A percentile compares a stretch with the other conserved stretches of the same genome.
Conservation (phyloP, 2,329 filamentous ascomycete species). For the Fragosphaeria purpurea region DNA sequence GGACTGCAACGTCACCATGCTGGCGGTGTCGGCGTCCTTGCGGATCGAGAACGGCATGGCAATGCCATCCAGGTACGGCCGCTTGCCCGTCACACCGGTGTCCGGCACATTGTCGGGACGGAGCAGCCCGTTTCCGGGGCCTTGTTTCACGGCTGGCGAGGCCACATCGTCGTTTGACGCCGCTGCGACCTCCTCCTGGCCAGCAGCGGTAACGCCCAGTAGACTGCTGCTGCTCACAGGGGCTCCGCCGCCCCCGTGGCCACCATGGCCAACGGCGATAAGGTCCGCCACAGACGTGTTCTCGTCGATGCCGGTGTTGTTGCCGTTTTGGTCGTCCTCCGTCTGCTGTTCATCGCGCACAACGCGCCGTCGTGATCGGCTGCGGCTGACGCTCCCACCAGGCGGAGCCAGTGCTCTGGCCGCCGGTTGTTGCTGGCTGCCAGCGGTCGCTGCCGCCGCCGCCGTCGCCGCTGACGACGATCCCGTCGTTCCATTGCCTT, state of each 20-base stretch:
- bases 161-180: slow-evolving; percentile 1
- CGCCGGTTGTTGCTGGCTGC: slow-evolving; percentile 22
- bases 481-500: slow-evolving; percentile 28
- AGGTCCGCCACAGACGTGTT: slow-evolving; percentile 34
- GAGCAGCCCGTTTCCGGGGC: slow-evolving; percentile 29
- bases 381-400: background rate
- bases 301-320: slow-evolving; percentile 19
- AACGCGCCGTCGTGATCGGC: slow-evolving; percentile 5
- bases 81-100: slow-evolving; percentile 46
- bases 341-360: slow-evolving; percentile 6
- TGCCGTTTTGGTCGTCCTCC: background rate
- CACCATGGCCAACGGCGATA: slow-evolving; percentile 30
- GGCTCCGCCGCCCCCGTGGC: slow-evolving; percentile 16
- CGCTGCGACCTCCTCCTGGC: slow-evolving; percentile 1
- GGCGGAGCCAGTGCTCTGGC: slow-evolving; percentile 19
- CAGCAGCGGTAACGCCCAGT: background rate
- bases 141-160: background rate
- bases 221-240: no score
- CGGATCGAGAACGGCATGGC: slow-evolving; percentile 64
- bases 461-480: slow-evolving; percentile 1
- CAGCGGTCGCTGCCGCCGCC: background rate
- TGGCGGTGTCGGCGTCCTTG: slow-evolving; percentile 54
- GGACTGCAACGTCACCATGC: slow-evolving; percentile 57
- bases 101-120: slow-evolving; percentile 32
- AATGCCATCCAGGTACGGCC: slow-evolving; percentile 58